Conservation (phyloP, 352 stramenopile species). For the Paralagenidium karlingii region DNA sequence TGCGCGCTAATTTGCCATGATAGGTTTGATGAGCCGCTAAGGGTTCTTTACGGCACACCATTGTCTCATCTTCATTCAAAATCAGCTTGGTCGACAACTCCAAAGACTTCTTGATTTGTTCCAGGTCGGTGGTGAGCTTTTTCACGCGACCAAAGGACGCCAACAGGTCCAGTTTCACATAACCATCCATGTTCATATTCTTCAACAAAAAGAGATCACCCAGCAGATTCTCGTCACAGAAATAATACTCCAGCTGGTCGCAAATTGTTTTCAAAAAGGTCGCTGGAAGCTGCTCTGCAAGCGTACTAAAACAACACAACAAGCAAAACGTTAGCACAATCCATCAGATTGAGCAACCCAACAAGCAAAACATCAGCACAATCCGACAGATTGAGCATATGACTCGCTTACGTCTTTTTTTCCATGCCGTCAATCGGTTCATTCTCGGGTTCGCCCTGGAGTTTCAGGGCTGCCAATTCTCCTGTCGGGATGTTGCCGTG, state of each 20-base stretch:
- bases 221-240: constrained; percentile 80
- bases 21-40: constrained; percentile 71
- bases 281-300: constrained; percentile 35
- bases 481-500: too few species aligned
- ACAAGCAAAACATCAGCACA: constrained; percentile 4
- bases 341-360: constrained; percentile 6
- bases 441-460: constrained; percentile 31
- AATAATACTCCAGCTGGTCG: constrained; percentile 83
- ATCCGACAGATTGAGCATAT: too few species aligned
- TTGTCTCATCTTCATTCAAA: constrained; percentile 67
- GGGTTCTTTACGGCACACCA: constrained; percentile 80
- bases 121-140: constrained; percentile 75
- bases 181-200: constrained; percentile 84
- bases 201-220: constrained; percentile 78
- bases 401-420: too few species aligned
- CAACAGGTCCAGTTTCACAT: constrained; percentile 76
- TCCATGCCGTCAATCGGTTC: constrained; percentile 19
- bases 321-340: too few species aligned
- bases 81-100: constrained; percentile 79
- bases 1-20: constrained; percentile 73
- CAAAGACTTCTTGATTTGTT: constrained; percentile 69
- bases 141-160: constrained; percentile 78
- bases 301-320: too few species aligned
- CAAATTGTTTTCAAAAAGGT: constrained; percentile 80
- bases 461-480: constrained; percentile 35